A percentile compares a stretch with the other conserved stretches of the same genome.
Evolutionary conservation across 1,284 basidiomycete species (phyloP).

Genomic region (Phellopilus nigrolimitatus): DNA sequence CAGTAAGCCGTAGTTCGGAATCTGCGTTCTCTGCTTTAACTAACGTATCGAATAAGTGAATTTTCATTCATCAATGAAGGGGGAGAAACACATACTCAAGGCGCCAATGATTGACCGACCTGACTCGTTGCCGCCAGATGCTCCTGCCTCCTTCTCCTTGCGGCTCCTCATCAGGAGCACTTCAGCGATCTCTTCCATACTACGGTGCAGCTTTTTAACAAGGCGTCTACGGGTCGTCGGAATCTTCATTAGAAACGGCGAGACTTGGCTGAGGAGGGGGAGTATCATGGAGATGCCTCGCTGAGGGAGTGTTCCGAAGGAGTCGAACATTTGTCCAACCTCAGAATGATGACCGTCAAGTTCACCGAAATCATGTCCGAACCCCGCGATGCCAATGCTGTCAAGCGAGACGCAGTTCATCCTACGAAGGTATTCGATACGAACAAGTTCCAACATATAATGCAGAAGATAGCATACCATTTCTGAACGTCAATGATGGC

Average conservation of each 20-base stretch:
- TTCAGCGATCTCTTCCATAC: too few species aligned
- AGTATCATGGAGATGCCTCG: conserved; percentile 28
- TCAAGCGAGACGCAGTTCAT: conserved; percentile 51
- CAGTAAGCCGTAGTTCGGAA: conserved; percentile 44
- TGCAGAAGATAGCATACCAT: conserved; percentile 42
- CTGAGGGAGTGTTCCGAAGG: conserved; percentile 30
- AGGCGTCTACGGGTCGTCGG: conserved; percentile 38
- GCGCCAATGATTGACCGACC: conserved; percentile 52
- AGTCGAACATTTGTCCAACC: conserved; percentile 44
- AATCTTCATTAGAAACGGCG: conserved; percentile 42
- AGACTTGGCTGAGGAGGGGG: conserved; percentile 36
- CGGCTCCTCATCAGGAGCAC: too few species aligned
- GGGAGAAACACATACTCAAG: conserved; percentile 38
- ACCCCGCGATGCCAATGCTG: conserved; percentile 52
- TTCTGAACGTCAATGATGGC: conserved; percentile 49
- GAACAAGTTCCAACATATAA: too few species aligned
- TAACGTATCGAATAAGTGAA: conserved; percentile 24
- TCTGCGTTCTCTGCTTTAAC: conserved; percentile 47
- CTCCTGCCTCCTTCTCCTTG: too few species aligned
- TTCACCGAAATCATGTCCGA: conserved; percentile 53
- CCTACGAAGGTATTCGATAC: conserved; percentile 26
- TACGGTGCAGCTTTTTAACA: conserved; percentile 29
- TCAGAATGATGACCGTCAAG: conserved; percentile 42
- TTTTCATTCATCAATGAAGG: background rate
- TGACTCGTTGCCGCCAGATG: too few species aligned